Conservation (phyloP, 176 grass and related monocot species). For the Puccinellia tenuiflora region DNA sequence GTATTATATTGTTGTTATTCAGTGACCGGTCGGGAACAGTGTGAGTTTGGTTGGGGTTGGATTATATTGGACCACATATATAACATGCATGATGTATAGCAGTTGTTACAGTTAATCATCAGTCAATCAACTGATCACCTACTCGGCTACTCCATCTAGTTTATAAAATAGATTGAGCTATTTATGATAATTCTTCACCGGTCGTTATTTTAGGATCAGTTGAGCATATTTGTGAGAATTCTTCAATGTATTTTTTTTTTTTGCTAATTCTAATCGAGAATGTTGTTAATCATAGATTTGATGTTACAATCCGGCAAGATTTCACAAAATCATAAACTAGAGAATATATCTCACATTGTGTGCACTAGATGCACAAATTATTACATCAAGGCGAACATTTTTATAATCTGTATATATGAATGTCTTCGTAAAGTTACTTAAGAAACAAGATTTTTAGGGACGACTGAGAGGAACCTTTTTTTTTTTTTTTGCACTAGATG, state of each 20-base stretch:
- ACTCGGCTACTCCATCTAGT: background rate
- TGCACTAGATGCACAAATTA: background rate
- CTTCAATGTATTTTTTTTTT: too few species aligned
- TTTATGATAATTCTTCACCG: background rate
- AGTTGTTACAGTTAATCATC: conserved; percentile 1
- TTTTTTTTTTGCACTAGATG: background rate
- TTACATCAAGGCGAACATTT: background rate
- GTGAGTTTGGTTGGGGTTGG: background rate
- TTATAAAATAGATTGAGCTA: background rate
- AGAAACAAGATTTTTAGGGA: background rate
- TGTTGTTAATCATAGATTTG: background rate
- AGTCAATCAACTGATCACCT: background rate
- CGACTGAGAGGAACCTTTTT: background rate
- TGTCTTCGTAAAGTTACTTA: background rate
- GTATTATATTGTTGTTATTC: background rate
- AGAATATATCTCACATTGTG: background rate
- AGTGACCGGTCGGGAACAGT: background rate
- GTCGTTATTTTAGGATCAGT: too few species aligned
- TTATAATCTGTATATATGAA: background rate
- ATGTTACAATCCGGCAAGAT: background rate
- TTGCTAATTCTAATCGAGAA: background rate
- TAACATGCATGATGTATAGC: background rate
- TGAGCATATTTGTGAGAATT: too few species aligned
- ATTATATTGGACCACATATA: background rate
- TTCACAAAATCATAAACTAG: background rate